These are phyloP conservation scores for Lasiosphaeria miniovina DNA, from an alignment of 495 filamentous ascomycete genomes.

Conservation along the genomic window DNA sequence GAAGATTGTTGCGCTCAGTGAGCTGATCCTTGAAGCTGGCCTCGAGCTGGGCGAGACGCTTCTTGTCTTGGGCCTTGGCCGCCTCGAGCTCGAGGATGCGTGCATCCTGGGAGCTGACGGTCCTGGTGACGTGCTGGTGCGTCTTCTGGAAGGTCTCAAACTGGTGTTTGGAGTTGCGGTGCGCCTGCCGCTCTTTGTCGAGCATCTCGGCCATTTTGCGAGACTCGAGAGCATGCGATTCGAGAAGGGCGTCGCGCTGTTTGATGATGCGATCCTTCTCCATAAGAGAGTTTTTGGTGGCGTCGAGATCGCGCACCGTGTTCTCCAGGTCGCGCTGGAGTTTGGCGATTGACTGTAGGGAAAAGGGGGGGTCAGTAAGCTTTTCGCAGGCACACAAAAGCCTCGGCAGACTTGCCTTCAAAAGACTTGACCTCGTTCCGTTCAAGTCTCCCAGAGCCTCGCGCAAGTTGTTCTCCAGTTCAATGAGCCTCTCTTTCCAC, in stretches of 20 bases:
- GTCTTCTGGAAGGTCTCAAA: constrained; percentile 85
- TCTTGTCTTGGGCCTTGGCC: constrained; percentile 66
- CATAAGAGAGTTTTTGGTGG: constrained; percentile 65
- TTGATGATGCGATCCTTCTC: constrained; percentile 88
- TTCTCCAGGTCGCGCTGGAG: constrained; percentile 84
- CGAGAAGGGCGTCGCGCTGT: constrained; percentile 87
- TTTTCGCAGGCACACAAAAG: not conserved
- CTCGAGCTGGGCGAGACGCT: constrained; percentile 70
- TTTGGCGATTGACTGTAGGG: constrained; percentile 68
- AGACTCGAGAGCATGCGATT: constrained; percentile 81
- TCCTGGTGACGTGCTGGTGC: constrained; percentile 77
- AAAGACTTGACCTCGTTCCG: constrained; percentile 79
- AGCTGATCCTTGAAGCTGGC: constrained; percentile 79
- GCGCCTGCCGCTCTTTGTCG: constrained; percentile 83
- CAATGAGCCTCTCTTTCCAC: constrained; percentile 84
- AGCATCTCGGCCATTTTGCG: constrained; percentile 82
- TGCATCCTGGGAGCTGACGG: constrained; percentile 76
- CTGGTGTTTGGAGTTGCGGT: constrained; percentile 77
- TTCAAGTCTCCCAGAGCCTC: constrained; percentile 78
- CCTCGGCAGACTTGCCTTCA: constrained; percentile 52
- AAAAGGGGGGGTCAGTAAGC: constrained; percentile 4
- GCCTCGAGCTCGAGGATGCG: constrained; percentile 82
- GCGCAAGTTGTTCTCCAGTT: constrained; percentile 83
- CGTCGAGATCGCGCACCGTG: constrained; percentile 77
- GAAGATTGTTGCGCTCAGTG: constrained; percentile 80